Base-by-base conservation (phyloP, 2,329 filamentous ascomycete genomes). In the Penicillium sp. region DNA sequence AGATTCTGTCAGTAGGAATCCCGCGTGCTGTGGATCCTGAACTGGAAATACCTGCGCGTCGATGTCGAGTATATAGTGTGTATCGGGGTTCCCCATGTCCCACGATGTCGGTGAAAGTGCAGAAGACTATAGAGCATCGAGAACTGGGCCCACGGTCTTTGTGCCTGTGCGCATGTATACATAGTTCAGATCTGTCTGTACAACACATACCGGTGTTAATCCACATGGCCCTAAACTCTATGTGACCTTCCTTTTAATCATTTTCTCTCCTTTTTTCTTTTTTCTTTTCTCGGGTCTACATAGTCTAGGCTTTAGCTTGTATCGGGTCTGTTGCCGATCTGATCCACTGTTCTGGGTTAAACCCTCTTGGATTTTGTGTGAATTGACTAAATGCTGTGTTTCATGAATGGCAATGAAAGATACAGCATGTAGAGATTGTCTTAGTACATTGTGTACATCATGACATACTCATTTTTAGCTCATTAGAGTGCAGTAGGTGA, bases 141-240 rank as follows among this genome's bases (percentile, higher is more conserved):
- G 41, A 38, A 29, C 20, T 45, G 22, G 22, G 42, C 43, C 36
- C 40, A 32, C 28, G 9, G 9, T 23, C 24, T 32, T 47, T 50
- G 47, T 40, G 47, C 38, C 47, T 47, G 44, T 35, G 14, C 41
- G 41, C 44, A 38, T 50, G 50, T 20, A 39, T 50, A 50, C 14
- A 39, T 50, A 50, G 8, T 41, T 47, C 42, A 47, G 47, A 52
- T 50, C 39, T 39, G 18, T 43, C 26, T 46, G 44, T 48, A 44
- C 44, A 47, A 52, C 48, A 51, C 44, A 52, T 50, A 51, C 44
- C 44, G 44, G 47, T 36, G 27, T 24, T 32, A 23, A 46, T 47
- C 47, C 47, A 50, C 47, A 50, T 52, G 47, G 47, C 37, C 18
- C 8, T 18, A 16, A n/a, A n/a, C 20, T 32, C 4, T 34, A 3